Base-by-base conservation (phyloP, 2,329 filamentous ascomycete genomes). In the Mariannaea elegans region DNA sequence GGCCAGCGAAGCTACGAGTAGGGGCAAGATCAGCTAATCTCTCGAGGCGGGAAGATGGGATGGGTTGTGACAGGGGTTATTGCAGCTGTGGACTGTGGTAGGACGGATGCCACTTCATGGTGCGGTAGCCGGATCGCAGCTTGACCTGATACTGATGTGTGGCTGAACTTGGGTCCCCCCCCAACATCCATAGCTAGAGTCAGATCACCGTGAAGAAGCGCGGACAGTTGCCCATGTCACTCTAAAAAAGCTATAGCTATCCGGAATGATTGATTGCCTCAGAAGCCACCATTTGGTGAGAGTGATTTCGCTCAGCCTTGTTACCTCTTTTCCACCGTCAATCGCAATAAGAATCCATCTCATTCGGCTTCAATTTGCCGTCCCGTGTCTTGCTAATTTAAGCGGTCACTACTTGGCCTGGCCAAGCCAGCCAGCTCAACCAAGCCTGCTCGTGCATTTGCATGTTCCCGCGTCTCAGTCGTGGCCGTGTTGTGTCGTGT, bases 141-240 rank as follows among this genome's bases (percentile, higher is more conserved):
- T 54, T 47, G 32, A 54, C 51, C 51, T 54, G 51, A 54, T 46
- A 41, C 32, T 54, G 51, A 54, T 54, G 50, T 54, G 41, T 54
- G 51, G 51, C 51, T 54, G 24, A 27, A 27, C 9, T 27, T 27
- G 24, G 36, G 24, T 34, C 48, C 36, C 23, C 13, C 23, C 48
- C 21, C 41, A 23, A n/a, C 9, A 5, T 9, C 6, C 24, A 6
- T 5, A 6, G 24, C 4, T 44, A 18, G 18, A 24, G 38, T 36
- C 49, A 52, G 49, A 52, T 52, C 49, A 32, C 38, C 18, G n/a
- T n/a, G n/a, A n/a, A n/a, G n/a, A n/a, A n/a, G n/a, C n/a, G n/a
- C n/a, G n/a, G n/a, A n/a, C n/a, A n/a, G n/a, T n/a, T n/a, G n/a
- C n/a, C n/a, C n/a, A n/a, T n/a, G n/a, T n/a, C n/a, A n/a, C n/a